phyloP scores from a whole-genome alignment of 2,329 filamentous ascomycete genomes.

The Fusarium sambucinum region DNA sequence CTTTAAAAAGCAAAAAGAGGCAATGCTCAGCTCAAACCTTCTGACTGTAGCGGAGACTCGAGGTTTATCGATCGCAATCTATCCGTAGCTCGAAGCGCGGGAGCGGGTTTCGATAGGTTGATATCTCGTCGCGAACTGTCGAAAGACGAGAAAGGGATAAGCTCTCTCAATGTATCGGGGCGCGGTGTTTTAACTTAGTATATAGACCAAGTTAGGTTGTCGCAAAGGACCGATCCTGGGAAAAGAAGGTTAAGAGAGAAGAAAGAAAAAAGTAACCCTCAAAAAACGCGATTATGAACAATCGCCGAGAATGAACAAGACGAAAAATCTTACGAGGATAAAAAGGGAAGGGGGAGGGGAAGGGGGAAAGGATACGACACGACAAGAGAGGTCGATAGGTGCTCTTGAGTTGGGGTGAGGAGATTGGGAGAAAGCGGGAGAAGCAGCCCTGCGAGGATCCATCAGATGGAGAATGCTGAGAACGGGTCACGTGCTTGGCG shows the following conservation, averaged over 20 bases:
- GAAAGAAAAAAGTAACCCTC: slow-evolving; percentile 28
- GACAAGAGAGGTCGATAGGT: slow-evolving; percentile 35
- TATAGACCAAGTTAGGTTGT: slow-evolving; percentile 27
- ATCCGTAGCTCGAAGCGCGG: slow-evolving; percentile 31
- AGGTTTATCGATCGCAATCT: slow-evolving; percentile 45
- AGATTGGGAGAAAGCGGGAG: slow-evolving; percentile 46
- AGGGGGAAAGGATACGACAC: slow-evolving; percentile 41
- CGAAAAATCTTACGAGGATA: slow-evolving; percentile 40
- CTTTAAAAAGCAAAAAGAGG: slow-evolving; percentile 54
- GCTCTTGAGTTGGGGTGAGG: slow-evolving; percentile 29
- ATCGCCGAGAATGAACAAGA: slow-evolving; percentile 41
- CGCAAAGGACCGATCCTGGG: slow-evolving; percentile 42
- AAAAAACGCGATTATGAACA: slow-evolving; percentile 28
- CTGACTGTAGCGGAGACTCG: slow-evolving; percentile 43
- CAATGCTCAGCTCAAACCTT: slow-evolving; percentile 57
- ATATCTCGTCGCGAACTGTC: slow-evolving; percentile 40
- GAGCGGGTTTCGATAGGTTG: slow-evolving; percentile 14
- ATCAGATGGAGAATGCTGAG: slow-evolving; percentile 15
- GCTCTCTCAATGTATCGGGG: slow-evolving; percentile 36
- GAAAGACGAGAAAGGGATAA: slow-evolving; percentile 23
- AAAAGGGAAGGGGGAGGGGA: slow-evolving; percentile 35
- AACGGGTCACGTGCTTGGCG: slow-evolving; percentile 31
- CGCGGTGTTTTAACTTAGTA: slow-evolving; percentile 33
- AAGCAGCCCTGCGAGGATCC: slow-evolving; percentile 41
- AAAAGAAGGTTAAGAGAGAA: slow-evolving; percentile 11